A percentile compares a stretch with the other conserved stretches of the same genome.
Conservation (phyloP, 352 stramenopile genomes). For the Globisporangium megalacanthum region DNA sequence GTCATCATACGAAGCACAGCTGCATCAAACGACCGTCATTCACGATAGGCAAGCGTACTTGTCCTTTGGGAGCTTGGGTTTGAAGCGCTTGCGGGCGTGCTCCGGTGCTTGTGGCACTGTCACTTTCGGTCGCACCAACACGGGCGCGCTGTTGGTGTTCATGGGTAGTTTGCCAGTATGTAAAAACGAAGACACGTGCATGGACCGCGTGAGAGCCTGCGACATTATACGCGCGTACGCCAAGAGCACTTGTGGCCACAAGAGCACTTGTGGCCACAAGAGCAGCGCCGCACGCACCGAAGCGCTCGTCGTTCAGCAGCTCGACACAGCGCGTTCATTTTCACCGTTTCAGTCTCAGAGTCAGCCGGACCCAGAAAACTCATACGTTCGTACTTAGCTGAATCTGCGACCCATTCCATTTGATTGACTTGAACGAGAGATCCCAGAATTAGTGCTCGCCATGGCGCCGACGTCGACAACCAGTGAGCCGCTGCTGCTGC, state of each 20-base stretch:
- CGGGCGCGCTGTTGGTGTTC: background rate
- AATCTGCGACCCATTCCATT: too few relatives aligned
- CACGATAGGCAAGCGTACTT: conserved; percentile 22
- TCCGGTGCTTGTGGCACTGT: conserved; percentile 21
- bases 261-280: too few relatives aligned
- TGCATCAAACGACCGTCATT: background rate
- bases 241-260: too few relatives aligned
- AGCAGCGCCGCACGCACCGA: background rate
- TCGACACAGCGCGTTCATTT: too few relatives aligned
- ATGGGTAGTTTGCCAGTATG: background rate
- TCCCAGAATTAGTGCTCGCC: background rate
- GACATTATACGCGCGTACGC: too few relatives aligned
- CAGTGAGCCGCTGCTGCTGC: conserved; percentile 20
- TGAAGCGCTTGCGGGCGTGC: conserved; percentile 28
- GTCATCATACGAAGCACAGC: background rate
- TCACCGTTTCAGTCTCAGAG: too few relatives aligned
- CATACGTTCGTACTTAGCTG: too few relatives aligned
- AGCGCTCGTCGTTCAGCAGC: background rate
- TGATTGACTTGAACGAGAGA: too few relatives aligned
- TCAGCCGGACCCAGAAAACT: too few relatives aligned
- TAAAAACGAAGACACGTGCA: too few relatives aligned
- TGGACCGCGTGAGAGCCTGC: too few relatives aligned
- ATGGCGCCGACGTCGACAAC: conserved; percentile 25
- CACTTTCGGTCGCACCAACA: conserved; percentile 21
- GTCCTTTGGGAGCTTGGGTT: conserved; percentile 45